These are phyloP conservation scores for Pseudocercospora fijiensis DNA, from an alignment of 2,329 filamentous ascomycete species.

Conservation along the genomic window DNA sequence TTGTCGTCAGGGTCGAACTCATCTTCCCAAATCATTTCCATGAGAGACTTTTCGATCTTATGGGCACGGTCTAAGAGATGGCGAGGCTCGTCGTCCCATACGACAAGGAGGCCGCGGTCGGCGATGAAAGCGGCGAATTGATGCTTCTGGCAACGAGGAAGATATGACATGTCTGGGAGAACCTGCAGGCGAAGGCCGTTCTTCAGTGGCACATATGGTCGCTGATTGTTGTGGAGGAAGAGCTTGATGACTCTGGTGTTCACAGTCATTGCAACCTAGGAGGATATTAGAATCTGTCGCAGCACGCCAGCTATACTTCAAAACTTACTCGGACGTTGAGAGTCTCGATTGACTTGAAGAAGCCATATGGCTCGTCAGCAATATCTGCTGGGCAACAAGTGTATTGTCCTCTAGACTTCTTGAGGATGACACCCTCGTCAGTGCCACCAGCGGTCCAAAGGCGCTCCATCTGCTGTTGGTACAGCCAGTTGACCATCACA, in stretches of 20 bases:
- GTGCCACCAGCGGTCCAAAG: slow-evolving; percentile 51
- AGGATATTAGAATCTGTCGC: slow-evolving; percentile 8
- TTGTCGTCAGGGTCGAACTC: slow-evolving; percentile 44
- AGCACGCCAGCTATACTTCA: not conserved
- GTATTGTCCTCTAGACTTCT: slow-evolving; percentile 53
- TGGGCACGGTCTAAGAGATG: slow-evolving; percentile 55
- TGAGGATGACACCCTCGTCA: slow-evolving; percentile 58
- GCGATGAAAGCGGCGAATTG: slow-evolving; percentile 66
- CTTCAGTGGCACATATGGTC: slow-evolving; percentile 58
- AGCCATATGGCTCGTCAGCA: slow-evolving; percentile 46
- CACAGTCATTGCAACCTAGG: slow-evolving; percentile 65
- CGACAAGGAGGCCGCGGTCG: slow-evolving; percentile 58
- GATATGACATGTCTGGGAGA: slow-evolving; percentile 56
- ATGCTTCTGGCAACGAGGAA: slow-evolving; percentile 62
- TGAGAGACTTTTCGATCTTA: slow-evolving; percentile 54
- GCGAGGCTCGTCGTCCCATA: slow-evolving; percentile 64
- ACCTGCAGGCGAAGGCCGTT: slow-evolving; percentile 63
- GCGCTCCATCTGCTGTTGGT: slow-evolving; percentile 60
- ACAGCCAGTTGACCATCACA: slow-evolving; percentile 64
- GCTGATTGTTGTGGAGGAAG: slow-evolving; percentile 53
- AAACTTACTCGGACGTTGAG: slow-evolving; percentile 57
- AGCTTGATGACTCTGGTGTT: slow-evolving; percentile 64
- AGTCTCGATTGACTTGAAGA: slow-evolving; percentile 51
- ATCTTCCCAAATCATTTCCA: slow-evolving; percentile 60
- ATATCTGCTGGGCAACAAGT: slow-evolving; percentile 53